Conservation (phyloP, 257 asterid species). For the Solanum paucissectum region DNA sequence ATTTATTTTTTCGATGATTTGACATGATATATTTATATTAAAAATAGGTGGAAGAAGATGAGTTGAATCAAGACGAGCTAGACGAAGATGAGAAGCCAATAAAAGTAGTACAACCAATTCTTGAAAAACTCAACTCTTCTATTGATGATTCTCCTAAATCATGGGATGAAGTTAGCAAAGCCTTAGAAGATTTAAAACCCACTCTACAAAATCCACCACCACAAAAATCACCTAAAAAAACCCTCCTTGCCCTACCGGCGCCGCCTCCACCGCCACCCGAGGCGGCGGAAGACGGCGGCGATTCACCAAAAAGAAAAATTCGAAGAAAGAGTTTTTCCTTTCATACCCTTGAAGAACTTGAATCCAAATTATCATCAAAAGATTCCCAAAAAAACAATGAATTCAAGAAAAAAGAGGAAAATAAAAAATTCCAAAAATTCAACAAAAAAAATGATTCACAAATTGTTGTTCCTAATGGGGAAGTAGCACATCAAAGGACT, state of each 20-base stretch:
- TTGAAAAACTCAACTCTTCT: conserved; percentile 53
- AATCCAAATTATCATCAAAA: conserved; percentile 21
- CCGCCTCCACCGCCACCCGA: neutral
- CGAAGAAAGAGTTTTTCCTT: conserved; percentile 45
- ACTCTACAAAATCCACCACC: conserved; percentile 17
- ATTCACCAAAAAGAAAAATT: neutral
- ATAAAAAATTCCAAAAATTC: neutral
- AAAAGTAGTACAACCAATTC: conserved; percentile 37
- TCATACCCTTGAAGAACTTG: conserved; percentile 83
- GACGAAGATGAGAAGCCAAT: conserved; percentile 24
- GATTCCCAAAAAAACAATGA: neutral
- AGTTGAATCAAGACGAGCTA: neutral
- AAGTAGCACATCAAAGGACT: neutral
- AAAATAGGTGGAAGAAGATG: neutral
- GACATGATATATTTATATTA: neutral
- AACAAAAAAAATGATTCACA: neutral
- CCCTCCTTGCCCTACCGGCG: neutral
- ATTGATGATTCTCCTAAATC: conserved; percentile 72
- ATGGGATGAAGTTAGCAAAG: conserved; percentile 93
- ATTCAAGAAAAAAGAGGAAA: neutral
- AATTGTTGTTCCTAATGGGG: neutral
- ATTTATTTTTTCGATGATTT: neutral
- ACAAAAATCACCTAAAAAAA: neutral
- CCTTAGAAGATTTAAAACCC: conserved; percentile 64
- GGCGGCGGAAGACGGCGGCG: conserved; percentile 1